Evolutionary conservation across 495 filamentous ascomycete genomes (phyloP).

Genomic region (Stereocaulon alpinum): DNA sequence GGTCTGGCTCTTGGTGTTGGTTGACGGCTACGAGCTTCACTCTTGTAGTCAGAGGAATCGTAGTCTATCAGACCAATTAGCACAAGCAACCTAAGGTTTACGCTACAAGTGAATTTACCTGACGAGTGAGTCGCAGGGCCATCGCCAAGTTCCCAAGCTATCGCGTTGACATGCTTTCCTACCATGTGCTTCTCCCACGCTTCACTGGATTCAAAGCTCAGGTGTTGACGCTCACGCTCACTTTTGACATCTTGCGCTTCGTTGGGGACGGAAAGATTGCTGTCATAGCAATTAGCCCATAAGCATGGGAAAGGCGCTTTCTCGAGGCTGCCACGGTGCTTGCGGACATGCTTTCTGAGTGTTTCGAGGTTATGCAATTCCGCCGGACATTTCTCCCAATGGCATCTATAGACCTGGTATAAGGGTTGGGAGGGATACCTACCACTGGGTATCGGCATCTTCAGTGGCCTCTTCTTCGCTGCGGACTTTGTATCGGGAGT

Average conservation of each 20-base stretch:
- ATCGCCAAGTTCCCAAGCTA: conserved; percentile 55
- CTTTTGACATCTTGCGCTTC: conserved; percentile 14
- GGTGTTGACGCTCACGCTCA: conserved; percentile 17
- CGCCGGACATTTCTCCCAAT: conserved; percentile 54
- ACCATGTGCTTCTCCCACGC: conserved; percentile 54
- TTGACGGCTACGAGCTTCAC: background rate
- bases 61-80: conserved; percentile 8
- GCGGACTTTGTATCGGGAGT: background rate
- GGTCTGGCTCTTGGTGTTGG: background rate
- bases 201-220: conserved; percentile 26
- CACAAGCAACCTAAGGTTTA: background rate
- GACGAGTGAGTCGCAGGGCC: conserved; percentile 42
- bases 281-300: conserved; percentile 37
- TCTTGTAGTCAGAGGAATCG: conserved; percentile 15
- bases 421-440: conserved; percentile 14
- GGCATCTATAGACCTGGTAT: conserved; percentile 46
- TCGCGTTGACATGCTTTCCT: conserved; percentile 44
- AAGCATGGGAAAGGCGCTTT: conserved; percentile 28
- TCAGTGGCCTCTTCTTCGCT: background rate
- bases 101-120: conserved; percentile 32
- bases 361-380: conserved; percentile 67
- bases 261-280: conserved; percentile 19
- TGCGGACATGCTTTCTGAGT: conserved; percentile 54
- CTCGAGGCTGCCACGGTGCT: conserved; percentile 33
- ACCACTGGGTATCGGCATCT: conserved; percentile 1